Conservation (phyloP, 495 filamentous ascomycete species). For the Lichenothelia convexa region DNA sequence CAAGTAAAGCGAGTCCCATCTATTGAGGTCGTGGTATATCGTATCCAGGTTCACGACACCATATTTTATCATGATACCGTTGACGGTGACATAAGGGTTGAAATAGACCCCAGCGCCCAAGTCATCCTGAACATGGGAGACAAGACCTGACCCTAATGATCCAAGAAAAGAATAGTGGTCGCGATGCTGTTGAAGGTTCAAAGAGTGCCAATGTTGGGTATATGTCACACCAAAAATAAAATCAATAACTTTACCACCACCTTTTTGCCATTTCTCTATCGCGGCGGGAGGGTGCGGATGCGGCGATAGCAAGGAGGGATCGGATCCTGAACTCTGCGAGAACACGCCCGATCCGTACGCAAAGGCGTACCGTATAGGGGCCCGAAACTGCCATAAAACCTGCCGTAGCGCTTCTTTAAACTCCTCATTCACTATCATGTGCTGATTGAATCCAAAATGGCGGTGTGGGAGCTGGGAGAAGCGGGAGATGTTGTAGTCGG, state of each 20-base stretch:
- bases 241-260: conserved; percentile 89
- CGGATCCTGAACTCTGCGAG: conserved; percentile 40
- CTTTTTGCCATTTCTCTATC: conserved; percentile 63
- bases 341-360: conserved; percentile 97
- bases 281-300: conserved; percentile 64
- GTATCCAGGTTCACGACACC: conserved; percentile 86
- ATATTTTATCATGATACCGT: conserved; percentile 93
- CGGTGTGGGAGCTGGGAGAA: conserved; percentile 77
- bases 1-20: conserved; percentile 86
- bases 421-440: conserved; percentile 83
- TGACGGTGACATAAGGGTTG: conserved; percentile 89
- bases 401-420: conserved; percentile 79
- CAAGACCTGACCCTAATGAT: conserved; percentile 64
- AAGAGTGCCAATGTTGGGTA: conserved; percentile 88
- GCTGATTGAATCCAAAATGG: conserved; percentile 87
- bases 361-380: conserved; percentile 87
- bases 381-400: conserved; percentile 82
- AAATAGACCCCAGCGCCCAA: conserved; percentile 93
- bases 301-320: conserved; percentile 31
- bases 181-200: conserved; percentile 75
- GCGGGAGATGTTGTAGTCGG: conserved; percentile 50
- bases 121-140: conserved; percentile 68
- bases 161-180: conserved; percentile 83
- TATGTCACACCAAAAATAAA: conserved; percentile 94
- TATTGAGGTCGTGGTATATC: conserved; percentile 62